These are phyloP conservation scores for Basidioascus undulatus DNA, from an alignment of 768 basidiomycete species.

Conservation along the genomic window DNA sequence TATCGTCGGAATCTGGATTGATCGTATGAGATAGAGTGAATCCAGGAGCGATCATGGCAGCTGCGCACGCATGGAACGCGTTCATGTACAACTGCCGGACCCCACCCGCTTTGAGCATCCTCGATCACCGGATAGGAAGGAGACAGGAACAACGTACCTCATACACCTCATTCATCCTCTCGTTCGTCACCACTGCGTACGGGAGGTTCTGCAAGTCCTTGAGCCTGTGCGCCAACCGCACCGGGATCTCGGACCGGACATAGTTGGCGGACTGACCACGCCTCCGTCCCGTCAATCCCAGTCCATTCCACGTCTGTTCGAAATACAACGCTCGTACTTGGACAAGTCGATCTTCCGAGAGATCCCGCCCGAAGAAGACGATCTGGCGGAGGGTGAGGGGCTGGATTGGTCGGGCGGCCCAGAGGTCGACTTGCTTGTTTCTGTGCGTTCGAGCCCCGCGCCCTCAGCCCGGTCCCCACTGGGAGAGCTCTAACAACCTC, in stretches of 20 bases:
- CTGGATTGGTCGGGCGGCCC: too few relatives aligned
- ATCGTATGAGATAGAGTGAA: background rate
- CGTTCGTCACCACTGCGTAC: conserved; percentile 65
- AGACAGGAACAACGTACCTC: conserved; percentile 19
- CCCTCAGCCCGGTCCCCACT: too few relatives aligned
- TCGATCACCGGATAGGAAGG: background rate
- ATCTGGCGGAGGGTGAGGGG: too few relatives aligned
- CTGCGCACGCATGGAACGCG: conserved; percentile 51
- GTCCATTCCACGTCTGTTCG: too few relatives aligned
- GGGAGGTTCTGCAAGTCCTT: conserved; percentile 69
- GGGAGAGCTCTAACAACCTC: too few relatives aligned
- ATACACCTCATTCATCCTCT: conserved; percentile 58
- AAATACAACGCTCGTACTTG: too few relatives aligned
- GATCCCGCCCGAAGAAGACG: too few relatives aligned
- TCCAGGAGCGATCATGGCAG: background rate
- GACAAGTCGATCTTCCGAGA: too few relatives aligned
- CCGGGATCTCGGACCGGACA: conserved; percentile 66
- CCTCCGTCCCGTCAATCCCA: too few relatives aligned
- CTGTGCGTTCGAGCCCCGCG: too few relatives aligned
- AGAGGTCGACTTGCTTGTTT: too few relatives aligned
- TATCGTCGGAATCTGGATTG: conserved; percentile 38
- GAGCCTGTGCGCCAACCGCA: conserved; percentile 64
- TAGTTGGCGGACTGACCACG: conserved; percentile 61
- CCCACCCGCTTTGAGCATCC: background rate
- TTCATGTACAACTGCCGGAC: conserved; percentile 50